Percentiles rank a stretch among this genome's conserved stretches.
phyloP scores from a whole-genome alignment of 257 asterid genomes.

The Forsythia suspensa region DNA sequence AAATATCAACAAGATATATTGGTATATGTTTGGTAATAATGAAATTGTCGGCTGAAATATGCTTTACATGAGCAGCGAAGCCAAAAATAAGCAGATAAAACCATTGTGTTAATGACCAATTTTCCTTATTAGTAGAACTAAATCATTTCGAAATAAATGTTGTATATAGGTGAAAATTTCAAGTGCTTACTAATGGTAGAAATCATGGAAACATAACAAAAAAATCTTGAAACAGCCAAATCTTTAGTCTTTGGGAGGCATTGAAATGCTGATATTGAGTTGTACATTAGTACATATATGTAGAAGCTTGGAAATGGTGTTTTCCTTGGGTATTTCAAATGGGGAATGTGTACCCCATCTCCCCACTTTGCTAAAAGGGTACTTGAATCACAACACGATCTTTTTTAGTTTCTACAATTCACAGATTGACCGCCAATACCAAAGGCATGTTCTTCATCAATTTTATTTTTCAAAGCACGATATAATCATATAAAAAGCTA shows the following conservation, averaged over 20 bases:
- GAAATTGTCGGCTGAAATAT: conserved; percentile 13
- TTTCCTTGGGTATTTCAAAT: neutral
- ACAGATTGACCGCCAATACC: neutral
- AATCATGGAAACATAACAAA: neutral
- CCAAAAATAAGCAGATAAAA: conserved; percentile 3
- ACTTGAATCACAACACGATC: neutral
- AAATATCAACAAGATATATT: conserved; percentile 16
- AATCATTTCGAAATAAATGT: neutral
- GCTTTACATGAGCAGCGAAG: neutral
- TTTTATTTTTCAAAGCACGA: neutral
- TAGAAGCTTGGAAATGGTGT: neutral
- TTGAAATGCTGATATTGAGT: neutral
- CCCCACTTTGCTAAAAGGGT: too few species aligned
- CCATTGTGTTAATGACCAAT: conserved; percentile 8
- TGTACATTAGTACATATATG: neutral
- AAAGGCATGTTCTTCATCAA: neutral
- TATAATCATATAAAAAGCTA: neutral
- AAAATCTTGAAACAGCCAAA: neutral
- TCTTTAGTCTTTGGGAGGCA: neutral
- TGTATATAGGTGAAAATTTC: neutral
- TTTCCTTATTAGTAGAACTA: neutral
- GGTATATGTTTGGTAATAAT: conserved; percentile 8
- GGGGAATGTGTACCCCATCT: neutral
- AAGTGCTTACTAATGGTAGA: neutral
- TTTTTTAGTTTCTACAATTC: neutral